Evolutionary conservation across 1,284 basidiomycete genomes (phyloP).

Genomic region (Gymnopus androsaceus): DNA sequence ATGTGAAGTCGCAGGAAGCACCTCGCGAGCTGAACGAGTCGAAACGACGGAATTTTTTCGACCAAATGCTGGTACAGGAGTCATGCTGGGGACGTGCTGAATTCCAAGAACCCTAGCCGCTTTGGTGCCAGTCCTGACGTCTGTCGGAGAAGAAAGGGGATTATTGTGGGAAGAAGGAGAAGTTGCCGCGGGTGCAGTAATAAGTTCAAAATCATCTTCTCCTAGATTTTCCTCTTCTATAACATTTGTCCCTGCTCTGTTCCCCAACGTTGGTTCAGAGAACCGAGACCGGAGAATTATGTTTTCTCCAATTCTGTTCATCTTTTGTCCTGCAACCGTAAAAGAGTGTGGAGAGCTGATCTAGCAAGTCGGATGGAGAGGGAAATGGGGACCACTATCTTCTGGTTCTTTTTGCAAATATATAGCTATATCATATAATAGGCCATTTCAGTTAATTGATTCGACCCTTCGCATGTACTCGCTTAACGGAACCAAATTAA

Average conservation of each 20-base stretch:
- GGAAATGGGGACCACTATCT: not conserved
- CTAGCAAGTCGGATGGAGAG: conserved; percentile 1
- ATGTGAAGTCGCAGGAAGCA: conserved; percentile 47
- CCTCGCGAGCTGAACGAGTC: conserved; percentile 68
- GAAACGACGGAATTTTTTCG: conserved; percentile 77
- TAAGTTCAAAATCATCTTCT: conserved; percentile 21
- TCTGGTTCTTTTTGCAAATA: too few species aligned
- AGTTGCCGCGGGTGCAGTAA: conserved; percentile 14
- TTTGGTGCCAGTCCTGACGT: conserved; percentile 55
- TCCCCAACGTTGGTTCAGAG: not conserved
- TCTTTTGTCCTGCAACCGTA: not conserved
- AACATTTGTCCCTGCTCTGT: not conserved
- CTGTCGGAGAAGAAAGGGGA: too few species aligned
- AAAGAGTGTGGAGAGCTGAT: not conserved
- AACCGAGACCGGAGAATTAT: not conserved
- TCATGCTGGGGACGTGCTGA: conserved; percentile 72
- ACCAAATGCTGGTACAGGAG: conserved; percentile 74
- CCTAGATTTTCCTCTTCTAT: not conserved
- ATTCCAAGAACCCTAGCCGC: conserved; percentile 76
- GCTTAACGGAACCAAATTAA: too few species aligned
- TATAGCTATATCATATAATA: too few species aligned
- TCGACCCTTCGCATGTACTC: not conserved
- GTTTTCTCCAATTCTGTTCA: not conserved
- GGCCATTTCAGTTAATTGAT: too few species aligned
- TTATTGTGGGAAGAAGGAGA: conserved; percentile 2